Conservation (phyloP, 306 rosid genomes). For the Hippophae rhamnoides region DNA sequence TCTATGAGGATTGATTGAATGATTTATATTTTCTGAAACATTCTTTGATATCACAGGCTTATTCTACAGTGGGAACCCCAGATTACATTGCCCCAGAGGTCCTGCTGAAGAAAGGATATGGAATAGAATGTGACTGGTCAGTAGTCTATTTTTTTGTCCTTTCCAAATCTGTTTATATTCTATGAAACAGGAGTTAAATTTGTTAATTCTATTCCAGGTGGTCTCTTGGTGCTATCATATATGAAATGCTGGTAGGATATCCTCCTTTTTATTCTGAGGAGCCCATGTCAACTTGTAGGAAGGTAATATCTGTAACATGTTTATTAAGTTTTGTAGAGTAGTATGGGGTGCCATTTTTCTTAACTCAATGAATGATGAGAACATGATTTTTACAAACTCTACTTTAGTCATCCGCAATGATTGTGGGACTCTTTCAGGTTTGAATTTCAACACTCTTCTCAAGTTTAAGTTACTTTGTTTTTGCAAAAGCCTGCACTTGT, state of each 20-base stretch:
- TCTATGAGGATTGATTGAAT: no score
- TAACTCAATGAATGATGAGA: no score
- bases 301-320: constrained; percentile 31
- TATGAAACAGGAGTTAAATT: constrained; percentile 5
- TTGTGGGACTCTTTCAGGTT: no score
- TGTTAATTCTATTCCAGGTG: constrained; percentile 38
- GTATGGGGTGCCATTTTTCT: neutral
- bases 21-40: no score
- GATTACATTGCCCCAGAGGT: constrained; percentile 93
- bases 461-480: no score
- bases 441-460: no score
- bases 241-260: constrained; percentile 85
- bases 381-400: no score
- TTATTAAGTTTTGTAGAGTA: no score
- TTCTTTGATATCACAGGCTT: constrained; percentile 38
- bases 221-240: constrained; percentile 96
- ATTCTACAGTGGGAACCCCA: constrained; percentile 86
- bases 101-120: constrained; percentile 72
- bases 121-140: constrained; percentile 86
- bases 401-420: no score
- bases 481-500: no score
- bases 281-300: constrained; percentile 77
- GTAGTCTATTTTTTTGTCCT: constrained; percentile 7
- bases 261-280: constrained; percentile 88
- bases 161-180: constrained; percentile 3